Evolutionary conservation across 2,329 filamentous ascomycete species (phyloP).

Genomic region (Neofusicoccum ribis): DNA sequence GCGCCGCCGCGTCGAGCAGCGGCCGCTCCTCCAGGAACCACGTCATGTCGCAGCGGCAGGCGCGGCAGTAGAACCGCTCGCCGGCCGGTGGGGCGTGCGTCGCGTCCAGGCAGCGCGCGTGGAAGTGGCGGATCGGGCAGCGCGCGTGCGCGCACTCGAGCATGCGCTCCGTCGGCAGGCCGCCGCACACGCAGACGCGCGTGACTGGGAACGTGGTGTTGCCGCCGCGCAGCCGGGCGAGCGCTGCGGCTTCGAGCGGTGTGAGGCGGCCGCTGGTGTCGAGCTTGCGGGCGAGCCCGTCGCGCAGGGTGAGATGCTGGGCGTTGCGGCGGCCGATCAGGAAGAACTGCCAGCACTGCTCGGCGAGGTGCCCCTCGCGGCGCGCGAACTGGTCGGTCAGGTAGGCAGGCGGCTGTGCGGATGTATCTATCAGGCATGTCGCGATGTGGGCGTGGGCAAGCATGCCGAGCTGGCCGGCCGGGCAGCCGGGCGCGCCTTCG

Average conservation of each 20-base stretch:
- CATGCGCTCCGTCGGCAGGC: neutral
- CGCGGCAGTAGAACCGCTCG: neutral
- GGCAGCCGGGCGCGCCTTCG: neutral
- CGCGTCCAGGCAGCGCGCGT: constrained; percentile 7
- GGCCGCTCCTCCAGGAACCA: neutral
- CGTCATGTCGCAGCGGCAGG: neutral
- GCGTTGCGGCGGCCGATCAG: neutral
- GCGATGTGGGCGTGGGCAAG: neutral
- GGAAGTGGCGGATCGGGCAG: neutral
- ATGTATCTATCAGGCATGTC: neutral
- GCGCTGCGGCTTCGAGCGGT: neutral
- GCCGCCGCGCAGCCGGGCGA: neutral
- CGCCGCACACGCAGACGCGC: constrained; percentile 5
- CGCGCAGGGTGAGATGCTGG: neutral
- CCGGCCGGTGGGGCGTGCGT: neutral
- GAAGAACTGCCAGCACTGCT: constrained; percentile 11
- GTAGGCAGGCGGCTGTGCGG: neutral
- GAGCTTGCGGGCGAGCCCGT: neutral
- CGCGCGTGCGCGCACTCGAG: neutral
- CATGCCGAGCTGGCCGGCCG: neutral
- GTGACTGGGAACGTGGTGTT: too few species aligned
- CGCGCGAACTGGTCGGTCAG: neutral
- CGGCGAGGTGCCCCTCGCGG: neutral
- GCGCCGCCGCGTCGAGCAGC: neutral
- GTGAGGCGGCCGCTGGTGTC: neutral